A percentile compares a stretch with the other conserved stretches of the same genome.
Evolutionary conservation across 1,284 basidiomycete genomes (phyloP).

Genomic region (Pterula multifida): DNA sequence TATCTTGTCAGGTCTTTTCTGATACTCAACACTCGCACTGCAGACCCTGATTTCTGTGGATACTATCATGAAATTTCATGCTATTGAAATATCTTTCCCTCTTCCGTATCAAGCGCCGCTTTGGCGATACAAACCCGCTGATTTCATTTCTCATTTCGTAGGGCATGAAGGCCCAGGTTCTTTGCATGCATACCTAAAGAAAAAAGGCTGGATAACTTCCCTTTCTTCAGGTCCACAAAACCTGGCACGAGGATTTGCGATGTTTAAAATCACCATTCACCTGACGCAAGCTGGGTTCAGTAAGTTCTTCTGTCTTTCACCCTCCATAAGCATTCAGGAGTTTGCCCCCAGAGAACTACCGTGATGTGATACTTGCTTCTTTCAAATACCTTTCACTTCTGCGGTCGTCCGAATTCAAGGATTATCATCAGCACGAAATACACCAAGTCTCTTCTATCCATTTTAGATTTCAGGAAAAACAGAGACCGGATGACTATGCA

Average conservation of each 20-base stretch:
- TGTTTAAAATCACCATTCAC: constrained; percentile 79
- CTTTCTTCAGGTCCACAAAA: constrained; percentile 68
- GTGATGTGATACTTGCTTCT: constrained; percentile 57
- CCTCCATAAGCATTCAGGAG: too few species aligned
- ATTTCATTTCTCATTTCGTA: constrained; percentile 78
- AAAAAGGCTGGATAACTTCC: constrained; percentile 82
- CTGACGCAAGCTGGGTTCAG: constrained; percentile 83
- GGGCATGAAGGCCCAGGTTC: constrained; percentile 97
- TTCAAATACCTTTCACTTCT: constrained; percentile 89
- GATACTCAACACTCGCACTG: constrained; percentile 8
- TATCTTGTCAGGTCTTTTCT: constrained; percentile 1
- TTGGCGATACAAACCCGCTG: constrained; percentile 75
- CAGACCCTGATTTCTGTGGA: constrained; percentile 80
- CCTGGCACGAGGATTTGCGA: constrained; percentile 74
- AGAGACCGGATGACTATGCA: constrained; percentile 71
- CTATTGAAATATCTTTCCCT: constrained; percentile 82
- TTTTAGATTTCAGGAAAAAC: constrained; percentile 88
- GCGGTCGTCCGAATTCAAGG: constrained; percentile 53
- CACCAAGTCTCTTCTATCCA: constrained; percentile 62
- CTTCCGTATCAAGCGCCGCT: constrained; percentile 73
- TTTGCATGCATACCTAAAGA: constrained; percentile 84
- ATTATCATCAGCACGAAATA: constrained; percentile 75
- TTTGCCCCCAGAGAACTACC: constrained; percentile 55
- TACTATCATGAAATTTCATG: constrained; percentile 86
- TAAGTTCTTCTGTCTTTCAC: constrained; percentile 25